Evolutionary conservation across 306 rosid genomes (phyloP), one percentile per base, ranked within the genome.

Genomic region (Malus asiatica): DNA sequence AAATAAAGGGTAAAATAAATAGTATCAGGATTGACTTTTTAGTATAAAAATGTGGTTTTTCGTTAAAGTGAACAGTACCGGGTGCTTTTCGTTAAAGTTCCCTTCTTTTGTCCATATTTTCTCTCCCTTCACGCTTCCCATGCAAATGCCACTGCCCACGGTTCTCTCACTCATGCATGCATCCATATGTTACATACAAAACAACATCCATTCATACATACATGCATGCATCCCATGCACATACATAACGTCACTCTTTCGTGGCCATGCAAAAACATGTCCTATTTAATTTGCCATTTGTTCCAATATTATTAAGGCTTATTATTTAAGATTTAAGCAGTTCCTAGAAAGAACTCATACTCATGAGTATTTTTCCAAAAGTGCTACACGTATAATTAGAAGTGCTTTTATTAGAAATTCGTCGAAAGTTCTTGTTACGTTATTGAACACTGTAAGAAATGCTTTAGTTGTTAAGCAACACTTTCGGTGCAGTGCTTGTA

Each of bases 51-150:
- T n/a, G n/a, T n/a, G n/a, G n/a, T n/a, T n/a, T n/a, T n/a, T n/a
- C n/a, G n/a, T n/a, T n/a, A n/a, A n/a, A n/a, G n/a, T n/a, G n/a
- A n/a, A n/a, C n/a, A n/a, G n/a, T n/a, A n/a, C n/a, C n/a, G n/a
- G n/a, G n/a, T n/a, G n/a, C n/a, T n/a, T n/a, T n/a, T n/a, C n/a
- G n/a, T n/a, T n/a, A n/a, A n/a, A n/a, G n/a, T n/a, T n/a, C n/a
- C n/a, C 14, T 25, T 30, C 35, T 68, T 74, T 64, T 74, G 76
- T 60, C 83, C 81, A 45, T 61, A 33, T 72, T 29, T 66, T 55
- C 76, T 55, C 75, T 52, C 45, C 63, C 69, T 66, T 70, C 71
- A 75, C 77, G 78, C 73, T 58, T 71, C 52, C 76, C 80, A 45
- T 77, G 53, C 75, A 65, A 59, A 13, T 52, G 58, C 53, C 64